A percentile compares a stretch with the other conserved stretches of the same genome.
Evolutionary conservation across 768 basidiomycete species (phyloP).

Genomic region (Heimioporus sp.): DNA sequence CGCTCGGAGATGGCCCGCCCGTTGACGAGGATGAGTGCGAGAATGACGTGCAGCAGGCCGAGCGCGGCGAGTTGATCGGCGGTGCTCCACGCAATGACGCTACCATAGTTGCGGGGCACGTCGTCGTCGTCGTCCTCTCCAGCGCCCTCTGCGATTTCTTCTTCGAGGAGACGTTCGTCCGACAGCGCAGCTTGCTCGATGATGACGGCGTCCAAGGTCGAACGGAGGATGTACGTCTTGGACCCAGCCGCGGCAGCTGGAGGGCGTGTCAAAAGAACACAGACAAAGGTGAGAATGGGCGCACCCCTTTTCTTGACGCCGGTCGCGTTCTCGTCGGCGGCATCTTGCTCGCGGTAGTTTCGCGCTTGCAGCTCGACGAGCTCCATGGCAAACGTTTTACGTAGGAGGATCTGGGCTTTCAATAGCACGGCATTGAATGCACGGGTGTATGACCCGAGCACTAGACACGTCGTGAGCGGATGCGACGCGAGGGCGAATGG

Average conservation of each 20-base stretch:
- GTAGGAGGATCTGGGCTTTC: conserved; percentile 62
- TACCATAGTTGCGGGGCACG: conserved; percentile 55
- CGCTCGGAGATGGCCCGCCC: conserved; percentile 74
- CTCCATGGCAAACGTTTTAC: conserved; percentile 77
- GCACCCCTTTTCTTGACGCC: conserved; percentile 69
- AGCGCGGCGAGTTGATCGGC: conserved; percentile 63
- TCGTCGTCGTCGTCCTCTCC: conserved; percentile 47
- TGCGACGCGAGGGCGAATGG: background rate
- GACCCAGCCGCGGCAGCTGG: conserved; percentile 54
- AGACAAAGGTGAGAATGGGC: background rate
- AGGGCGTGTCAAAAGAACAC: background rate
- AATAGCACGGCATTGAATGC: conserved; percentile 65
- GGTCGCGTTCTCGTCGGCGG: conserved; percentile 47
- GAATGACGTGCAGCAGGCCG: conserved; percentile 78
- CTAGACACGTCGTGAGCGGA: conserved; percentile 22
- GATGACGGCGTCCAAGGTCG: conserved; percentile 57
- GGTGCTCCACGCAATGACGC: conserved; percentile 70
- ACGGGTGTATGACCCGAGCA: conserved; percentile 48
- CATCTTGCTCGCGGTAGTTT: conserved; percentile 39
- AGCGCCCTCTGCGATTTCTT: conserved; percentile 50
- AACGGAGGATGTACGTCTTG: conserved; percentile 84
- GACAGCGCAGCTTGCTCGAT: conserved; percentile 59
- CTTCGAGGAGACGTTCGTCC: conserved; percentile 42
- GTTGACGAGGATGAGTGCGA: conserved; percentile 81
- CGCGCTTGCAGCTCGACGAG: conserved; percentile 73